Evolutionary conservation across 257 asterid species (phyloP), one percentile per base, ranked within the genome.

Genomic region (Cordia subcordata): DNA sequence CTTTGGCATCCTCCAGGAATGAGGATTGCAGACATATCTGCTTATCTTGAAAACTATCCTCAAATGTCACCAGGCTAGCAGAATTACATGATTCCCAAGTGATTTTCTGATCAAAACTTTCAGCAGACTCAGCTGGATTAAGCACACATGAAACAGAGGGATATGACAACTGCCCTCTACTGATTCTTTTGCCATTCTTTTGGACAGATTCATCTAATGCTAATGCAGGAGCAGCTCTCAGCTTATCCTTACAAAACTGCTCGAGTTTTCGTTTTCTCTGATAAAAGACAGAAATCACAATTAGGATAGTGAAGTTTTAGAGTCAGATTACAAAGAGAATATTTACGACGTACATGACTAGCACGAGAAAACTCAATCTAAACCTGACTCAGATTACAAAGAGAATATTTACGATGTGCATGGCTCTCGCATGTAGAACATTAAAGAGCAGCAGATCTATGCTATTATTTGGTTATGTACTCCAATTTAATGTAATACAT

Each of bases 191-290:
- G 60, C 23, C 37, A 14, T 50, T 71, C 47, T 71, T 74, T 56
- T 73, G 79, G 72, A 78, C 68, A 44, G 77, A 69, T 60, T 49
- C 56, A 49, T 42, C 57, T 15, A 42, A 37, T 13, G 62, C 57
- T 66, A 68, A 55, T 52, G 55, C 74, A 50, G 80, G 61, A 63
- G 78, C 73, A 64, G 76, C 73, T 61, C 50, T 79, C 67, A 71
- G 72, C 61, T 68, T 71, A 64, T 74, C 77, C 54, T 76, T 86
- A 65, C 75, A 57, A 19, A 81, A 75, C 60, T 76, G 85, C 75
- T 77, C 79, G 44, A 88, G 82, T 74, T 81, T 84, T 57, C 91
- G 78, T 67, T 86, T 86, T 78, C 77, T 78, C 95, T 88, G 82
- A 57, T 61, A 63, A 65, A 57, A 21, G 51, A 46, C 19, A 21